A percentile compares a stretch with the other conserved stretches of the same genome.
Evolutionary conservation across 768 basidiomycete genomes (phyloP).

Genomic region (Leccinum aurantiacum): DNA sequence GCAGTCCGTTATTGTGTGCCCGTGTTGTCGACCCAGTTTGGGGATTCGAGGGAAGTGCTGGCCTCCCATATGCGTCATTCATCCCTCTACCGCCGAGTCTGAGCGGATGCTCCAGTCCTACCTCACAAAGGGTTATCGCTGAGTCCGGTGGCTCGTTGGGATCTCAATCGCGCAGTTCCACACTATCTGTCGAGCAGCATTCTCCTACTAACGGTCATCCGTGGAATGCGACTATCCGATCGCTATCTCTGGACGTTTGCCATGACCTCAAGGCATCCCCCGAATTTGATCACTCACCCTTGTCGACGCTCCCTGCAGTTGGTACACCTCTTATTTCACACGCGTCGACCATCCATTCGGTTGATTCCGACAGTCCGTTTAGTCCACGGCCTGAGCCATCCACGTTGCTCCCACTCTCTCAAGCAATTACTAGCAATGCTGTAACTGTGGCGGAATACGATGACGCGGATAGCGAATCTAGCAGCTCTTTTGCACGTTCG

Average conservation of each 20-base stretch:
- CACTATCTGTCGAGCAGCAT: constrained; percentile 30
- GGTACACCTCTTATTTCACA: constrained; percentile 29
- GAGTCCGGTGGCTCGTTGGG: constrained; percentile 16
- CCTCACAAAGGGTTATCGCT: constrained; percentile 25
- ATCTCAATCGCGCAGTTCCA: constrained; percentile 32
- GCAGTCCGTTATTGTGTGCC: constrained; percentile 9
- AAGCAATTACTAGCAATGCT: constrained; percentile 5
- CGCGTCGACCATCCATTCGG: constrained; percentile 12
- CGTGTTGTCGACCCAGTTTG: constrained; percentile 24
- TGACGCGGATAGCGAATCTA: constrained; percentile 20
- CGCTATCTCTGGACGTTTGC: constrained; percentile 8
- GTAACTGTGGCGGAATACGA: constrained; percentile 11
- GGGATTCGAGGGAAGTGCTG: constrained; percentile 21
- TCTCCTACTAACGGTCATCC: constrained; percentile 22
- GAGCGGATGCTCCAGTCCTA: constrained; percentile 33
- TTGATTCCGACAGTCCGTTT: constrained; percentile 25
- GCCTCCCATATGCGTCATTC: constrained; percentile 28
- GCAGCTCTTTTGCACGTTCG: constrained; percentile 26
- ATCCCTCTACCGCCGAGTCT: constrained; percentile 32
- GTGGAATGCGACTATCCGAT: constrained; percentile 10
- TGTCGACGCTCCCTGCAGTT: constrained; percentile 31
- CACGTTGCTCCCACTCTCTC: constrained; percentile 21
- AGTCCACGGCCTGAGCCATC: constrained; percentile 30
- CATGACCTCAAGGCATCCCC: constrained; percentile 15
- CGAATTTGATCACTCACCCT: constrained; percentile 31